Conservation (phyloP, 305 asterid genomes). For the Fraxinus sp. region DNA sequence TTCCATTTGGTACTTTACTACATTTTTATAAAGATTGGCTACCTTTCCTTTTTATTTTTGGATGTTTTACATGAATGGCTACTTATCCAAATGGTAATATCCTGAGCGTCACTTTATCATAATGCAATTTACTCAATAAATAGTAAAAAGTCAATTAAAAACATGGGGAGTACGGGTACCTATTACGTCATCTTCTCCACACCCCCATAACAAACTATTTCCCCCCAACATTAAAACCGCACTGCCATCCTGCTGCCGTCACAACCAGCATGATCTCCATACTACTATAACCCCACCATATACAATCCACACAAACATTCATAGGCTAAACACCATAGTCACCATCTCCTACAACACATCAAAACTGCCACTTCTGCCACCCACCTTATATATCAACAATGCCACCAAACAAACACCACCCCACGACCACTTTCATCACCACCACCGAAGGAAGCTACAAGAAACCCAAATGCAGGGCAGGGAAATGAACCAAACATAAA, state of each 20-base stretch:
- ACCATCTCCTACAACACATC: not conserved
- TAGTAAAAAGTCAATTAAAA: not conserved
- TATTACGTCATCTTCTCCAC: not conserved
- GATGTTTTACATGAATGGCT: not conserved
- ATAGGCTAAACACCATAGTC: not conserved
- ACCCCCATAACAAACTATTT: not conserved
- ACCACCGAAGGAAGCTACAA: not conserved
- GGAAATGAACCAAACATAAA: not conserved
- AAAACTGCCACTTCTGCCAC: not conserved
- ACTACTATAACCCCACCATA: not conserved
- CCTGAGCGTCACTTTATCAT: not conserved
- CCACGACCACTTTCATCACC: not conserved
- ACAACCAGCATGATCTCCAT: not conserved
- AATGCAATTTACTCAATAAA: not conserved
- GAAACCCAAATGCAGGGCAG: not conserved
- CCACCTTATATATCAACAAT: not conserved
- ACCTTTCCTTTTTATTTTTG: not conserved
- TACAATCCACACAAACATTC: not conserved
- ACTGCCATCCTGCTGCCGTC: not conserved
- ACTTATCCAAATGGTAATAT: not conserved
- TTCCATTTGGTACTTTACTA: not conserved
- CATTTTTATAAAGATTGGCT: not conserved
- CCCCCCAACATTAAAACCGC: not conserved
- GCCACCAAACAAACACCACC: not conserved
- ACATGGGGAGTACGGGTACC: not conserved